Conservation (phyloP, 345 rosid species). For the Xanthoceras sorbifolium region DNA sequence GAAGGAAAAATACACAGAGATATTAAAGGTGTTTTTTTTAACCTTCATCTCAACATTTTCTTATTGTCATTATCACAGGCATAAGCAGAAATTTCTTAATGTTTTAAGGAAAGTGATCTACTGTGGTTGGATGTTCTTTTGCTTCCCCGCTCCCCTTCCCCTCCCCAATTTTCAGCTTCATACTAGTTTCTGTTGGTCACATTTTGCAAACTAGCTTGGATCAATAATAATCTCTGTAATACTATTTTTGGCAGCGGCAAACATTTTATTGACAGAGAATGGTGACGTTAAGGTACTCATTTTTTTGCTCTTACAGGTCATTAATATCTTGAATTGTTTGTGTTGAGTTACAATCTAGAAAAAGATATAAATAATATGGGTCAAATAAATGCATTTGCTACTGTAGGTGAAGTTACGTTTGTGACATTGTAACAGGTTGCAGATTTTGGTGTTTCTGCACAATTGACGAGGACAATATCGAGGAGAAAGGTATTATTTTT, state of each 20-base stretch:
- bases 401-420: slow-evolving; percentile 28
- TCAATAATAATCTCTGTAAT: slow-evolving; percentile 30
- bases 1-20: slow-evolving; percentile 99
- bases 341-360: slow-evolving; percentile 9
- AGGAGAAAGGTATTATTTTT: slow-evolving; percentile 83
- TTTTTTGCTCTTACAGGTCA: slow-evolving; percentile 16
- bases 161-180: background rate
- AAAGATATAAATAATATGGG: slow-evolving; percentile 8
- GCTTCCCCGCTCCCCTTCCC: background rate
- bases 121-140: background rate
- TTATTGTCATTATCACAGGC: background rate
- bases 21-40: slow-evolving; percentile 76
- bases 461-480: slow-evolving; percentile 95
- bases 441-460: slow-evolving; percentile 99
- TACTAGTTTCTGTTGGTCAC: background rate
- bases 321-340: slow-evolving; percentile 10
- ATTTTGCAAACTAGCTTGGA: slow-evolving; percentile 13
- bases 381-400: slow-evolving; percentile 12
- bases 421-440: slow-evolving; percentile 72
- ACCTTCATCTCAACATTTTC: background rate
- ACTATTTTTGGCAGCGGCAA: slow-evolving; percentile 75
- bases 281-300: slow-evolving; percentile 96
- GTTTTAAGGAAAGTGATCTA: background rate
- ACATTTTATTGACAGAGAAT: slow-evolving; percentile 86
- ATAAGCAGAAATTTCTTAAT: background rate